Conservation (phyloP, 192 early-diverging fungal species). For the Umbelopsis vinacea region DNA sequence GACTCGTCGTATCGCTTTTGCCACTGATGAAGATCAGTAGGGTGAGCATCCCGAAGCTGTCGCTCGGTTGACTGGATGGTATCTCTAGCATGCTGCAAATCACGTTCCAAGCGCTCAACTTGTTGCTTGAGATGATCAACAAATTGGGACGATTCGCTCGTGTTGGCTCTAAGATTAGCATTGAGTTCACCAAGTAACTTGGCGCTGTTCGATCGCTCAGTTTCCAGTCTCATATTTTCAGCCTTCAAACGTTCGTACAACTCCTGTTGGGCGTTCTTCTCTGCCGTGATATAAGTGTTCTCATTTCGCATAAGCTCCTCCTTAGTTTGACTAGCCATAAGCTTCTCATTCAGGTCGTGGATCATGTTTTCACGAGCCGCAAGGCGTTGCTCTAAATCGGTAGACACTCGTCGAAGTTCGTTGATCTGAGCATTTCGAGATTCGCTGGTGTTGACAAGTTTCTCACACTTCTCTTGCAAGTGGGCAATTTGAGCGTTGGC, state of each 20-base stretch:
- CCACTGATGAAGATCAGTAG: conserved; percentile 12
- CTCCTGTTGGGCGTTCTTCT: conserved; percentile 18
- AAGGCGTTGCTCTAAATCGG: conserved; percentile 4
- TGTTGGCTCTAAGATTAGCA: conserved; percentile 1
- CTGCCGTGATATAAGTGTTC: background rate
- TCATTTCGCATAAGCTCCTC: conserved; percentile 13
- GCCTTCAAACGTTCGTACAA: conserved; percentile 15
- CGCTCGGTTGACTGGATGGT: conserved; percentile 14
- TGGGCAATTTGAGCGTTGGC: conserved; percentile 10
- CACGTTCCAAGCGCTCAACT: conserved; percentile 9
- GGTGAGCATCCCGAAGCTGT: conserved; percentile 17
- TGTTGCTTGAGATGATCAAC: conserved; percentile 21
- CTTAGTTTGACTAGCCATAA: conserved; percentile 14
- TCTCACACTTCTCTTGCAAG: conserved; percentile 20
- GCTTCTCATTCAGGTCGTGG: background rate
- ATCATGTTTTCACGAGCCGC: conserved; percentile 18
- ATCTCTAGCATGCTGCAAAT: conserved; percentile 16
- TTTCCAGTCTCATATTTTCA: conserved; percentile 19
- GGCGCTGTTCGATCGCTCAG: conserved; percentile 15
- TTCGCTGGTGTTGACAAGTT: conserved; percentile 8
- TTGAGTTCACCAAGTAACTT: conserved; percentile 15
- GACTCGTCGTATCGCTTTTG: conserved; percentile 13
- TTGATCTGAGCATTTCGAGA: conserved; percentile 13
- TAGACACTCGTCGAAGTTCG: background rate
- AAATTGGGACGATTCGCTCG: conserved; percentile 9